Conservation (phyloP, 2,329 filamentous ascomycete genomes). For the Cladosporium colombiae region DNA sequence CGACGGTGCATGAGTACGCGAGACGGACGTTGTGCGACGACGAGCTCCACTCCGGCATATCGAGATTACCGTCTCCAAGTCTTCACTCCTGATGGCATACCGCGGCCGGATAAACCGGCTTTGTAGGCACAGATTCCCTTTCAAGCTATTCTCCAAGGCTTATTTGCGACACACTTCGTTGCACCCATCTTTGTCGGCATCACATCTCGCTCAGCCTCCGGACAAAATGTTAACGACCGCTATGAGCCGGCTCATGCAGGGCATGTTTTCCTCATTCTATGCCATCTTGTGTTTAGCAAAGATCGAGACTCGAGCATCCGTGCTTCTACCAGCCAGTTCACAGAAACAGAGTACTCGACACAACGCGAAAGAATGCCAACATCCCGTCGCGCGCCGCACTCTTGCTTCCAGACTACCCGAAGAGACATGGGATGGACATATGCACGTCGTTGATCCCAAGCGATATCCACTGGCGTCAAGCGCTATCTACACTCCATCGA, state of each 20-base stretch:
- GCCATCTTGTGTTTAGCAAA: background rate
- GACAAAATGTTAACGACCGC: background rate
- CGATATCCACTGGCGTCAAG: slow-evolving; percentile 48
- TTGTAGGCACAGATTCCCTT: slow-evolving; percentile 4
- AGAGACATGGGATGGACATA: slow-evolving; percentile 44
- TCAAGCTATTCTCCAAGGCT: slow-evolving; percentile 5
- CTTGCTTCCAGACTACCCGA: background rate
- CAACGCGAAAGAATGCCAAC: background rate
- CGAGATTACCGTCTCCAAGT: background rate
- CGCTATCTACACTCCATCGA: slow-evolving; percentile 15
- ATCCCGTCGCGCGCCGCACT: background rate
- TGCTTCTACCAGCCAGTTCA: background rate
- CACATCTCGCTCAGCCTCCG: background rate
- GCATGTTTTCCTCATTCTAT: slow-evolving; percentile 9
- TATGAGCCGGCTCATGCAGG: background rate
- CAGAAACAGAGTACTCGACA: background rate
- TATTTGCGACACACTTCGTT: background rate
- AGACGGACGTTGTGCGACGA: slow-evolving; percentile 9
- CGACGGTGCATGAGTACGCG: background rate
- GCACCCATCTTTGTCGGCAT: background rate
- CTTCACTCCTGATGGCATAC: slow-evolving; percentile 1
- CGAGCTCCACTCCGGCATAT: background rate
- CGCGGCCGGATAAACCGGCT: background rate
- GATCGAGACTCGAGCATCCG: slow-evolving; percentile 5
- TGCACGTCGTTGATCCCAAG: slow-evolving; percentile 61